A percentile compares a stretch with the other conserved stretches of the same genome.
Conservation (phyloP, 2,329 filamentous ascomycete genomes). For the Diaporthe sp. region DNA sequence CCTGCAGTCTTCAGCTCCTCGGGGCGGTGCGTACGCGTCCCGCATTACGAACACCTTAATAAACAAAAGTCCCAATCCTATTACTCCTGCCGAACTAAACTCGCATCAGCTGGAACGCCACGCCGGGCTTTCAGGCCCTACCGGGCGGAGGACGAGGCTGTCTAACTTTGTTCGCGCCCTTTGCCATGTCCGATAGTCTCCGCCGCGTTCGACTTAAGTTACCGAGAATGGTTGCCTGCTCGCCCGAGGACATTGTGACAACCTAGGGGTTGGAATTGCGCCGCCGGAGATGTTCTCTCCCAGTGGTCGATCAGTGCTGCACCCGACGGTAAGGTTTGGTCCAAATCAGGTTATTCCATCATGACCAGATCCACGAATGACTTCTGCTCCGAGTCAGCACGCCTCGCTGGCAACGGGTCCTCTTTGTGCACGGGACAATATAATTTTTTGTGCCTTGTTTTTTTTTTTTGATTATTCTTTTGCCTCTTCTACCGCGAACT, state of each 20-base stretch:
- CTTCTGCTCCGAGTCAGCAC: conserved; percentile 24
- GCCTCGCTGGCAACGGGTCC: not conserved
- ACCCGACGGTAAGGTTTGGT: conserved; percentile 18
- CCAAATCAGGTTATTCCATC: conserved; percentile 20
- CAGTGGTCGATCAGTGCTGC: conserved; percentile 7
- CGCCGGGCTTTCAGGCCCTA: not conserved
- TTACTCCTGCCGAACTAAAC: conserved; percentile 6
- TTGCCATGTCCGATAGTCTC: not conserved
- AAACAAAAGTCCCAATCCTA: conserved; percentile 23
- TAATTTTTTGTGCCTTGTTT: not conserved
- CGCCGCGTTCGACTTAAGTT: conserved; percentile 11
- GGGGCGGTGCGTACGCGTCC: conserved; percentile 21
- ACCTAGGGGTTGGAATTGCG: not conserved
- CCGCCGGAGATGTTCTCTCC: not conserved
- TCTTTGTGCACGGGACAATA: not conserved
- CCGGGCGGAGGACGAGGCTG: not conserved
- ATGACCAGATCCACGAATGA: conserved; percentile 18
- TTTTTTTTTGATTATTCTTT: not conserved
- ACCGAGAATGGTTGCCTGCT: not conserved
- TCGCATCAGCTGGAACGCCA: not conserved
- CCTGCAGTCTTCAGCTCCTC: not conserved
- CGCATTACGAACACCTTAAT: conserved; percentile 19
- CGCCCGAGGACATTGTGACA: not conserved
- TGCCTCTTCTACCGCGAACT: not conserved
- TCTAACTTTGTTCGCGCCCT: not conserved